phyloP scores from a whole-genome alignment of 139 green algal genomes.

The Ulvella scutata region DNA sequence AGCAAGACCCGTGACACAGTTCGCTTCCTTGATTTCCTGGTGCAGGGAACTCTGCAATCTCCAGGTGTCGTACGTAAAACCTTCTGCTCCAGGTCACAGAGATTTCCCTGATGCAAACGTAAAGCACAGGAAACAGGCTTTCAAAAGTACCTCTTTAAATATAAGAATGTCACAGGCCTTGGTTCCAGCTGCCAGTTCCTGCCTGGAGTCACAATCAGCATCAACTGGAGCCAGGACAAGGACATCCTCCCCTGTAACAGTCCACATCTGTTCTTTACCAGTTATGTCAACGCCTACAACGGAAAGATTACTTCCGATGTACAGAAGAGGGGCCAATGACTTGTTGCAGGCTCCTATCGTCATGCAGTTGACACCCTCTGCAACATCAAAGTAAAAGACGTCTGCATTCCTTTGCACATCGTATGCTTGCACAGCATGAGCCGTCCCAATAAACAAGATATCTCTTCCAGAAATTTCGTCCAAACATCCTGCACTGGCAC shows the following conservation, averaged over 20 bases:
- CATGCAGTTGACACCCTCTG: background rate
- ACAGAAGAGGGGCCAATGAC: background rate
- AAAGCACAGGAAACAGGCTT: background rate
- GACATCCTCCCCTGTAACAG: background rate
- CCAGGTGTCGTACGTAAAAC: background rate
- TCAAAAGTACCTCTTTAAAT: background rate
- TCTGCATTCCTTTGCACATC: background rate
- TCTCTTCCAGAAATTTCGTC: background rate
- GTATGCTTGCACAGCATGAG: background rate
- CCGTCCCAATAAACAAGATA: background rate
- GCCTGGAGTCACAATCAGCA: background rate
- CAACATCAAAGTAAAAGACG: background rate
- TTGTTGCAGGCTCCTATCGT: background rate
- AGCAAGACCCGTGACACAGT: background rate
- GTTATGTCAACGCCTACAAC: background rate
- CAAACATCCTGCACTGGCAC: background rate
- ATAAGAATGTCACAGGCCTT: background rate
- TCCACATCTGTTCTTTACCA: slow-evolving; percentile 1
- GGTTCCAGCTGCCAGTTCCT: background rate
- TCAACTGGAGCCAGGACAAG: background rate
- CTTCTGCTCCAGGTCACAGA: background rate
- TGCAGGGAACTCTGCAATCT: background rate
- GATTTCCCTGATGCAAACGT: background rate
- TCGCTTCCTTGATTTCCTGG: background rate
- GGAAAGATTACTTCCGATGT: background rate